Percentiles rank a stretch among this genome's conserved stretches.
Conservation (phyloP, 352 stramenopile genomes). For the Globisporangium megalacanthum region DNA sequence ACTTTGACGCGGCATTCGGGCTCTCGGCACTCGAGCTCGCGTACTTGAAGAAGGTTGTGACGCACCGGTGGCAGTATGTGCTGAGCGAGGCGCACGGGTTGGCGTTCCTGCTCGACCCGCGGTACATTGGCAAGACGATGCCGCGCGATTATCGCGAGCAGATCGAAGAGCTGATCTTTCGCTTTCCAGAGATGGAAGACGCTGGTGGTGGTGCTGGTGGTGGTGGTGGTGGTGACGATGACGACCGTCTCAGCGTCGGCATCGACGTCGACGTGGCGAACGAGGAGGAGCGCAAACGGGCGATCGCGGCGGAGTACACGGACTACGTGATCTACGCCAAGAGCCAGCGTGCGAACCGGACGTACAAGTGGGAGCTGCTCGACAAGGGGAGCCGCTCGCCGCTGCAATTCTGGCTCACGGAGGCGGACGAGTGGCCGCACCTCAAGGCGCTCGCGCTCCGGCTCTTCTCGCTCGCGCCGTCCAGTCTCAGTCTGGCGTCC, state of each 20-base stretch:
- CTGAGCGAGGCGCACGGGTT: constrained; percentile 69
- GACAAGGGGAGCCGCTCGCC: constrained; percentile 74
- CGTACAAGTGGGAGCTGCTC: constrained; percentile 84
- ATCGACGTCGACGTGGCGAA: constrained; percentile 41
- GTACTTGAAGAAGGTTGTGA: constrained; percentile 83
- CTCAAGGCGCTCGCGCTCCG: constrained; percentile 67
- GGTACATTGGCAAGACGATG: constrained; percentile 83
- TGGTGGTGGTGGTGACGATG: no score
- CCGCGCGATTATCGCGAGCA: constrained; percentile 75
- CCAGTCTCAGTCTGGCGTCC: constrained; percentile 41
- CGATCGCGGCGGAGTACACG: constrained; percentile 67
- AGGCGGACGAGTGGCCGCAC: constrained; percentile 74
- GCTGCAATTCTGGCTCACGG: constrained; percentile 76
- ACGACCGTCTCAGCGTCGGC: no score
- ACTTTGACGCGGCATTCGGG: constrained; percentile 73
- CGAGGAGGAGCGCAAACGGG: constrained; percentile 58
- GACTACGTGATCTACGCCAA: constrained; percentile 82
- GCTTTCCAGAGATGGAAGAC: constrained; percentile 59
- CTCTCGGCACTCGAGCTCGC: constrained; percentile 61
- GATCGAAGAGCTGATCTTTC: constrained; percentile 82
- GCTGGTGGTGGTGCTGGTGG: no score
- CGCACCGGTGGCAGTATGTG: constrained; percentile 67
- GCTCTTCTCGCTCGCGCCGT: constrained; percentile 74
- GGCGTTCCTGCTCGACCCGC: constrained; percentile 67
- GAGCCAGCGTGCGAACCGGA: constrained; percentile 71